Conservation (phyloP, 2,329 filamentous ascomycete genomes). For the Cladosporium oxysporum region DNA sequence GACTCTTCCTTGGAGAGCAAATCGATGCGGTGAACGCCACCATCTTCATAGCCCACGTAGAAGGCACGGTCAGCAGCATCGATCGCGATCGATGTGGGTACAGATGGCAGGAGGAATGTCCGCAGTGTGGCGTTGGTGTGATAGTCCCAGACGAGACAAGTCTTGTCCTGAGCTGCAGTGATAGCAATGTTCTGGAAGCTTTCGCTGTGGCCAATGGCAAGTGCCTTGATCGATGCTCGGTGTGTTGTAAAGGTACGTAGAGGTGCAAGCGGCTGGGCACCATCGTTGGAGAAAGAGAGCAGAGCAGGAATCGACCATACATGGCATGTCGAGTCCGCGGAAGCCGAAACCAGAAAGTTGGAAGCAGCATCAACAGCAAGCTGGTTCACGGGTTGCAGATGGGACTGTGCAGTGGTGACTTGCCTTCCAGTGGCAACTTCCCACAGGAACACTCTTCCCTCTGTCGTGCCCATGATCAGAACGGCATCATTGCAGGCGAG, state of each 20-base stretch:
- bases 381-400: conserved; percentile 78
- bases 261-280: conserved; percentile 64
- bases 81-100: conserved; percentile 70
- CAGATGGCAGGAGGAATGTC: conserved; percentile 76
- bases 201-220: conserved; percentile 65
- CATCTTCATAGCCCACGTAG: conserved; percentile 78
- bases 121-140: conserved; percentile 73
- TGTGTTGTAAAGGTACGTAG: conserved; percentile 77
- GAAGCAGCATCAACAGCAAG: conserved; percentile 70
- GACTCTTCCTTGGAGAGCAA: conserved; percentile 48
- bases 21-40: conserved; percentile 77
- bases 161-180: conserved; percentile 82
- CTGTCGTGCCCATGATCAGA: conserved; percentile 77
- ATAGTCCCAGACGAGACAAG: conserved; percentile 92
- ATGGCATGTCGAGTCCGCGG: conserved; percentile 84
- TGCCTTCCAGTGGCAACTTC: conserved; percentile 80
- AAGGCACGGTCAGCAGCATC: conserved; percentile 83
- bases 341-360: conserved; percentile 74
- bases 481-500: conserved; percentile 68
- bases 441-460: conserved; percentile 87
- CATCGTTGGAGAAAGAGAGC: conserved; percentile 60
- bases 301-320: conserved; percentile 84
- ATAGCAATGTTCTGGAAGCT: conserved; percentile 79
- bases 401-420: conserved; percentile 72
- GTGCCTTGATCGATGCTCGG: conserved; percentile 67